Evolutionary conservation across 257 asterid species (phyloP), one percentile per base, ranked within the genome.

Genomic region (Buddleja alternifolia): DNA sequence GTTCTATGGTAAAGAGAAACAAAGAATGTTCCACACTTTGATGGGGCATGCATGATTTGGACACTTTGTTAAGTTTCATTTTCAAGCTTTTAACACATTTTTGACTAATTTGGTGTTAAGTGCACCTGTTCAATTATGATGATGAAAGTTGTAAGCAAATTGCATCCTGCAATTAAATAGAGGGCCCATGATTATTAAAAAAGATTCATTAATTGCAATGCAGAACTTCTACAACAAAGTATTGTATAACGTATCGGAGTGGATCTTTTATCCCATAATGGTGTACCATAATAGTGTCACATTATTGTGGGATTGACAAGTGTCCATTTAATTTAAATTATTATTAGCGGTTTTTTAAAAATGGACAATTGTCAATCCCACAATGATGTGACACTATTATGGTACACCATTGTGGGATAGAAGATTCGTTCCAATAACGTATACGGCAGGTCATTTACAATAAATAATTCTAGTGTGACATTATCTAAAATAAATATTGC

Each of bases 401-500:
- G n/a, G n/a, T n/a, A n/a, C n/a, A n/a, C n/a, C n/a, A n/a, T n/a
- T n/a, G n/a, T n/a, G n/a, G n/a, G n/a, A n/a, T n/a, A n/a, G n/a
- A n/a, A n/a, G n/a, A n/a, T n/a, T n/a, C n/a, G n/a, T n/a, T n/a
- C n/a, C n/a, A n/a, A n/a, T n/a, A n/a, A n/a, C n/a, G n/a, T n/a
- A 16, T 42, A 59, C 50, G 70, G 70, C 65, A 67, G 32, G 41
- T 59, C 40, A 57, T 10, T 63, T 56, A 32, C 42, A 50, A 47
- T 15, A 25, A 37, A 56, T 34, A 44, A 52, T 53, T 29, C 2
- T 53, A 44, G 32, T 10, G 56, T 72, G 19, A 5, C 58, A 9
- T 70, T n/a, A 6, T 50, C 12, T 24, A 45, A 0, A 16, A 2
- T 16, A 23, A 5, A n/a, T 29, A 5, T n/a, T 47, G 10, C 6